These are phyloP conservation scores for Rhizopogon roseolus DNA, from an alignment of 768 basidiomycete species.

Conservation along the genomic window DNA sequence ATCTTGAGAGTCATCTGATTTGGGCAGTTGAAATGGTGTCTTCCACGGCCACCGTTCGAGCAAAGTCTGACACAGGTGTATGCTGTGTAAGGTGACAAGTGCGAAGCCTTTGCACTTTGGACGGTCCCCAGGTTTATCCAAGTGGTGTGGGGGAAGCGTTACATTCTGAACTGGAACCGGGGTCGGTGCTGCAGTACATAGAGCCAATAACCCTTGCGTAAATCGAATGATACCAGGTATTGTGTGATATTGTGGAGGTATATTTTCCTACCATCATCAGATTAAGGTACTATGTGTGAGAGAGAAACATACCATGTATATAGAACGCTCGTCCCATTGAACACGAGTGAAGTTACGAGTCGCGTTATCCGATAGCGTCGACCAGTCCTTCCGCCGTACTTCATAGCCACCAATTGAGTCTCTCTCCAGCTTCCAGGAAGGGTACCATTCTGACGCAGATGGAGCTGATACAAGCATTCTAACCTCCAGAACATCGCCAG, in stretches of 20 bases:
- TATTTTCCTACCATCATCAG: constrained; percentile 52
- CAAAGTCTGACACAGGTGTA: constrained; percentile 37
- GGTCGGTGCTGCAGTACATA: constrained; percentile 1
- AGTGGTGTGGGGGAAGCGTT: constrained; percentile 56
- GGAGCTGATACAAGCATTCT: constrained; percentile 52
- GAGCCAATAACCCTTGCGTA: constrained; percentile 29
- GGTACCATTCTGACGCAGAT: constrained; percentile 35
- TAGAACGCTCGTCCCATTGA: constrained; percentile 59
- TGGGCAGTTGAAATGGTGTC: constrained; percentile 2
- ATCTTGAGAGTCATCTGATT: neutral
- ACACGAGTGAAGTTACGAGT: constrained; percentile 27
- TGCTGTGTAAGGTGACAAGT: constrained; percentile 49
- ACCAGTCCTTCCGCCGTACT: constrained; percentile 51
- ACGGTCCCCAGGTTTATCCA: constrained; percentile 48
- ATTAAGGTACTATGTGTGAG: neutral
- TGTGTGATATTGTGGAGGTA: constrained; percentile 51
- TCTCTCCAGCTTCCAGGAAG: constrained; percentile 20
- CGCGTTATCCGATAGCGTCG: constrained; percentile 12
- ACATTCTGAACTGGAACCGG: constrained; percentile 44
- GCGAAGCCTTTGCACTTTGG: constrained; percentile 75
- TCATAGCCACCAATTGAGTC: constrained; percentile 54
- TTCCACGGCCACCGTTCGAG: constrained; percentile 62
- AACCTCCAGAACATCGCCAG: constrained; percentile 46
- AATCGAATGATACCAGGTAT: constrained; percentile 48
- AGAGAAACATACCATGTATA: constrained; percentile 53